These are phyloP conservation scores for Dendrobium catenatum DNA, from an alignment of 106 monocot genomes.

Conservation along the genomic window DNA sequence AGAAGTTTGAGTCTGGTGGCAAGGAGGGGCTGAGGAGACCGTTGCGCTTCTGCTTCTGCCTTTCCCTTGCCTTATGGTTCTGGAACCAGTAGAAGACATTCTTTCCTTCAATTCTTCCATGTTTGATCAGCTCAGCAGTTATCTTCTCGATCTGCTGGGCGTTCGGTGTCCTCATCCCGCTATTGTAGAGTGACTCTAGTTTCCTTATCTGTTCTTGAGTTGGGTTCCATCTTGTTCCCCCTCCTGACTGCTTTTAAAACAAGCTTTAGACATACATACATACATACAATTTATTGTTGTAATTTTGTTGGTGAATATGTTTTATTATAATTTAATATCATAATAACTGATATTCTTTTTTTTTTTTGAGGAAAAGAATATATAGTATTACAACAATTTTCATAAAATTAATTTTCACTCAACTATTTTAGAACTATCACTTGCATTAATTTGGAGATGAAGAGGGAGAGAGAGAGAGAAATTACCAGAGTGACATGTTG, in stretches of 20 bases:
- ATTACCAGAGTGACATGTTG: no score
- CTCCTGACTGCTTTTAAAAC: conserved; percentile 5
- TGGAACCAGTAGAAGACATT: conserved; percentile 99
- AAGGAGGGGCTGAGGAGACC: conserved; percentile 15
- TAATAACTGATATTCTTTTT: no score
- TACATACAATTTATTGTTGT: no score
- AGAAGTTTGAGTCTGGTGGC: neutral
- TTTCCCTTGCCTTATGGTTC: conserved; percentile 90
- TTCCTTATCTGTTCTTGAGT: conserved; percentile 47
- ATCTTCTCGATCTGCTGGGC: conserved; percentile 50
- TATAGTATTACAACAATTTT: no score
- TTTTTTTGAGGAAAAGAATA: neutral
- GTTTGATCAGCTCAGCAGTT: conserved; percentile 38
- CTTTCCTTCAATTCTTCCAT: conserved; percentile 74
- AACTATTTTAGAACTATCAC: no score
- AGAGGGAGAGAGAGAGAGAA: neutral
- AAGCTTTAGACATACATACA: neutral
- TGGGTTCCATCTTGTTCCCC: conserved; percentile 61
- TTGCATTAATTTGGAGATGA: neutral
- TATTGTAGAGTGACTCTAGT: conserved; percentile 46
- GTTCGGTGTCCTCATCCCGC: conserved; percentile 53
- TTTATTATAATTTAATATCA: no score
- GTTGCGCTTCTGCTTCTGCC: conserved; percentile 58
- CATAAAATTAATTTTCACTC: neutral
- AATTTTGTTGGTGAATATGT: no score